Evolutionary conservation across 2,329 filamentous ascomycete genomes (phyloP), one percentile per base, ranked within the genome.

Genomic region (Endoconidiophora polonica): DNA sequence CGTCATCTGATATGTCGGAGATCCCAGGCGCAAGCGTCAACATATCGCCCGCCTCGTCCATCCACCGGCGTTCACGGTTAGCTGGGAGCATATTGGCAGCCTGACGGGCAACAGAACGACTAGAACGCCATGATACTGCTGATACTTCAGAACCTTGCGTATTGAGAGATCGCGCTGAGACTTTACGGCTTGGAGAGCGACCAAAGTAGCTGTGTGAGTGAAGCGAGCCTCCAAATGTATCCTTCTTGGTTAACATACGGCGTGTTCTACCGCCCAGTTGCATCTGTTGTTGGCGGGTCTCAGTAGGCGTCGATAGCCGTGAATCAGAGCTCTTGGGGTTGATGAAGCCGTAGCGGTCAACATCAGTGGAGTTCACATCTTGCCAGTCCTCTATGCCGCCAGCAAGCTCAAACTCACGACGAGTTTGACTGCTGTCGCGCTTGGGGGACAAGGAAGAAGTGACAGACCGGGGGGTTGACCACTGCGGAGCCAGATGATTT

Each of bases 341-440:
- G 57, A 83, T 83, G 63, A 83, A 83, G 54, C 79, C 79, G 59
- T 81, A 83, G 58, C 79, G 72, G 63, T 83, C 79, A 54, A 83
- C 73, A 59, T 77, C 72, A 46, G 66, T 68, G 29, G 70, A 74
- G 48, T 77, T 66, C 2, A 83, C 65, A 56, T 81, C 74, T 57
- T 81, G 73, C 77, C 77, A 82, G 58, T 83, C 77, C 59, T 83
- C 79, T 18, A 80, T 65, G 14, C 76, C 74, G 44, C 76, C 74
- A 12, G 73, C 74, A 39, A 72, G 62, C 57, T 77, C 71, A 53
- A 68, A 66, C 45, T 64, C 63, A 57, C 60, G 59, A 53, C 63
- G 59, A 47, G 58, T 36, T 57, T 67, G 36, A n/a, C 66, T 68
- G 68, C 62, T 58, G 69, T 65, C 56, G 62, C 56, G 61, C 65